Evolutionary conservation across 1,284 basidiomycete genomes (phyloP), one percentile per base, ranked within the genome.

Genomic region (Puccinia novopanici): DNA sequence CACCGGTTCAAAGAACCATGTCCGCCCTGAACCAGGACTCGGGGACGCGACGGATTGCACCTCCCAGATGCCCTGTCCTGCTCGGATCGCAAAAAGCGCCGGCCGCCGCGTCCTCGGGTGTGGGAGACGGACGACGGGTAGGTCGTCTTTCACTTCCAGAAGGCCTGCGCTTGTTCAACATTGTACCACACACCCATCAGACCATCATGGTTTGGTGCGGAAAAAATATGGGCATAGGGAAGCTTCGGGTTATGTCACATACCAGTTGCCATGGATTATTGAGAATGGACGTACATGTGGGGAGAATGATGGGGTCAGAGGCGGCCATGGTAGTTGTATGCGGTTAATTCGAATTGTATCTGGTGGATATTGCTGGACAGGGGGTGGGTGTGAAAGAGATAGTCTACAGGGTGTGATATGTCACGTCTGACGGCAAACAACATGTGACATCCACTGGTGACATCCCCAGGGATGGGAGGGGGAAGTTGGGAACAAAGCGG

Each of bases 71-170:
- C 52, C 52, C 2, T 57, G 71, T 10, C 48, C 52, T n/a, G 52
- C 27, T 40, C 52, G 19, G 37, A 73, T 57, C 13, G n/a, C 71
- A 57, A 73, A 73, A 6, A 73, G 52, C 30, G 71, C 71, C 13
- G 71, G 48, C 30, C 30, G 10, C 8, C 71, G 71, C 45, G 71
- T 73, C 71, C 52, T 73, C 34, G 71, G 71, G 40, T 73, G 71
- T 17, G 71, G 71, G 22, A 73, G 48, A 54, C 71, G 71, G 15
- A 57, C 22, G 48, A 73, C 40, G 2, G 71, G 52, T 57, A 73
- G 52, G n/a, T 50, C 45, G 42, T 34, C 27, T 27, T 70, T 52
- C 6, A 70, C 4, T 22, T 70, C 67, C 10, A 70, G n/a, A 15
- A 52, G 48, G 34, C 48, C 67, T 70, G 65, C 27, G 65, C 27